A percentile compares a stretch with the other conserved stretches of the same genome.
phyloP scores from a whole-genome alignment of 2,329 filamentous ascomycete genomes.

The Colletotrichum sp. region DNA sequence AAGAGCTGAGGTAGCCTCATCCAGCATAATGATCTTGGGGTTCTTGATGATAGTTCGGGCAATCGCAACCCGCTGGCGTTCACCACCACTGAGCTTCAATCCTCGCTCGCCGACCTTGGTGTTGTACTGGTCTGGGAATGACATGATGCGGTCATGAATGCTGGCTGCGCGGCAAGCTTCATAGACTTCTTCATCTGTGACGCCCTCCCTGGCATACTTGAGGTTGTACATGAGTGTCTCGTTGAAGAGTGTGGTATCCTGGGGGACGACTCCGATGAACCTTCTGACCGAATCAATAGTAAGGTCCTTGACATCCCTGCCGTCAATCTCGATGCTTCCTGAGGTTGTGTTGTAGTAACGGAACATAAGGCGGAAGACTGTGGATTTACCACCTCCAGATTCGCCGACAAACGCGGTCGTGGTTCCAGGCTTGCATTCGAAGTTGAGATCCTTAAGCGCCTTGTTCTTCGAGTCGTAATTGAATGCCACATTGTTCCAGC shows the following conservation, averaged over 20 bases:
- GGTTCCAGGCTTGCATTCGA: slow-evolving; percentile 86
- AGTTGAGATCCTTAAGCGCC: slow-evolving; percentile 82
- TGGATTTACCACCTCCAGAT: slow-evolving; percentile 96
- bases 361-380: slow-evolving; percentile 93
- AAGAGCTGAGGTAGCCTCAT: slow-evolving; percentile 90
- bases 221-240: slow-evolving; percentile 95
- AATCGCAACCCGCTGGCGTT: slow-evolving; percentile 93
- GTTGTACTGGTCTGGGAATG: slow-evolving; percentile 85
- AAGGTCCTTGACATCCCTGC: slow-evolving; percentile 80
- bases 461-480: slow-evolving; percentile 87
- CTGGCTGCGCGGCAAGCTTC: slow-evolving; percentile 85
- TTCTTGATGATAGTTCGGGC: slow-evolving; percentile 92
- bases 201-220: slow-evolving; percentile 83
- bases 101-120: slow-evolving; percentile 93
- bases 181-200: slow-evolving; percentile 81
- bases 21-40: slow-evolving; percentile 88
- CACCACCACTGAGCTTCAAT: slow-evolving; percentile 84
- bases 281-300: slow-evolving; percentile 93
- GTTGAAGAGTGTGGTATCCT: slow-evolving; percentile 95
- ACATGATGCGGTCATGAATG: slow-evolving; percentile 90
- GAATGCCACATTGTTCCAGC: slow-evolving; percentile 89
- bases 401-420: slow-evolving; percentile 97
- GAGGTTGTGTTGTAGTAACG: slow-evolving; percentile 89
- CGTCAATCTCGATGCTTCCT: slow-evolving; percentile 85
- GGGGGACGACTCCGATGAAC: slow-evolving; percentile 94